A percentile compares a stretch with the other conserved stretches of the same genome.
Evolutionary conservation across 2,329 filamentous ascomycete genomes (phyloP).

Genomic region (Septoria linicola): DNA sequence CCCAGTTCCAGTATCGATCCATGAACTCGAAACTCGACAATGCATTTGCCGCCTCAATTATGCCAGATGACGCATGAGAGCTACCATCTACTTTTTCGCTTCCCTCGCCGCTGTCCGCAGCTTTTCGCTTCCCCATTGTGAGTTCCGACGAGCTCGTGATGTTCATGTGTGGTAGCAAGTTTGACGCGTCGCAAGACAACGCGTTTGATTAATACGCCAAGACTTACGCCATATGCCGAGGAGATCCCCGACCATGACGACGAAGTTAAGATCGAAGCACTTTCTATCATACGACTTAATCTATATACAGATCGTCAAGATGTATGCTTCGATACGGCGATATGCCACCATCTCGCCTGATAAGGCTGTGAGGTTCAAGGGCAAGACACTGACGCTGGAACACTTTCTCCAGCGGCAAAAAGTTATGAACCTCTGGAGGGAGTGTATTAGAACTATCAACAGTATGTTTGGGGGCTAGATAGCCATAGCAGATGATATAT

Average conservation of each 20-base stretch:
- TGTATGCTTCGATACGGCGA: conserved; percentile 22
- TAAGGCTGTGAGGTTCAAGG: conserved; percentile 35
- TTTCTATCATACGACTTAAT: no score
- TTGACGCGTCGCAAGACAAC: no score
- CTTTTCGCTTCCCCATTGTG: conserved; percentile 24
- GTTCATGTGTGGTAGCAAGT: no score
- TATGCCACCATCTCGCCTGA: conserved; percentile 36
- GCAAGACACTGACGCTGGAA: conserved; percentile 38
- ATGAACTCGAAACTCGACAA: conserved; percentile 6
- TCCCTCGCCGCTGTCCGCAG: not conserved
- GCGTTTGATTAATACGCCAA: no score
- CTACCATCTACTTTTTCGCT: not conserved
- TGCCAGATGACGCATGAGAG: not conserved
- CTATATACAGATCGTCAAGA: no score
- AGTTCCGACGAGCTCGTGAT: no score
- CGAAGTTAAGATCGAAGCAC: no score
- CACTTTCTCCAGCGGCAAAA: conserved; percentile 53
- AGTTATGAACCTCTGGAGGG: conserved; percentile 49
- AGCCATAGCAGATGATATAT: no score
- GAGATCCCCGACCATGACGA: no score
- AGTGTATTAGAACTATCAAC: conserved; percentile 47
- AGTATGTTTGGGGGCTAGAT: conserved; percentile 25
- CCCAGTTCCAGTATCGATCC: not conserved
- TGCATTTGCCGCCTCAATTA: conserved; percentile 3
- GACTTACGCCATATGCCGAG: no score